Percentiles rank a stretch among this genome's conserved stretches.
Conservation (phyloP, 208 protist species). For the Acanthamoeba castellanii region DNA sequence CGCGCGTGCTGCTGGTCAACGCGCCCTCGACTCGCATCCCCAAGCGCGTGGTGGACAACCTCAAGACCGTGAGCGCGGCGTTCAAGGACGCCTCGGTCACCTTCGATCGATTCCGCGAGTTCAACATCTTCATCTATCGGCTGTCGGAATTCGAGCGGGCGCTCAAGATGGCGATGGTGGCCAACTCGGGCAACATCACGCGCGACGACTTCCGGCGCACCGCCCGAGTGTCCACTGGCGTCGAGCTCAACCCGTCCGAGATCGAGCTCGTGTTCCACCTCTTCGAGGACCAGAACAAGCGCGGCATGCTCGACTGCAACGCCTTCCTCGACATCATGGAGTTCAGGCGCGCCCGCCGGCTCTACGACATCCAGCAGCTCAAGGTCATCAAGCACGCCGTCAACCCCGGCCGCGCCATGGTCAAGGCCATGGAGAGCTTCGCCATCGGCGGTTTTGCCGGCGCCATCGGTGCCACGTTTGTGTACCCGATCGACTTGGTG, state of each 20-base stretch:
- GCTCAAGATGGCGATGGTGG: neutral
- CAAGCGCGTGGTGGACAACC: slow-evolving; percentile 35
- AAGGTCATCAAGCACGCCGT: neutral
- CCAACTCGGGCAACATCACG: slow-evolving; percentile 18
- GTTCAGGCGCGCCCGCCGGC: slow-evolving; percentile 64
- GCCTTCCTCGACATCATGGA: slow-evolving; percentile 68
- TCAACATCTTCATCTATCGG: slow-evolving; percentile 28
- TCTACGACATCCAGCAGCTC: slow-evolving; percentile 57
- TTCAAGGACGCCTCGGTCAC: slow-evolving; percentile 15
- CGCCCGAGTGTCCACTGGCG: neutral
- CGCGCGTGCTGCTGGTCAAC: slow-evolving; percentile 43
- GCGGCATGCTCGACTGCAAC: slow-evolving; percentile 72
- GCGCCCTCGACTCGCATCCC: slow-evolving; percentile 26
- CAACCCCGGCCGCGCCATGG: slow-evolving; percentile 40
- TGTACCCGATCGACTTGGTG: slow-evolving; percentile 90
- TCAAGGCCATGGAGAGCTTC: slow-evolving; percentile 80
- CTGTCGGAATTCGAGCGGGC: slow-evolving; percentile 66
- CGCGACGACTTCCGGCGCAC: slow-evolving; percentile 42
- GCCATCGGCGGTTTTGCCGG: slow-evolving; percentile 71
- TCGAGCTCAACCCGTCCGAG: slow-evolving; percentile 77
- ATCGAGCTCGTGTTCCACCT: slow-evolving; percentile 84
- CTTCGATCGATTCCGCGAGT: slow-evolving; percentile 54
- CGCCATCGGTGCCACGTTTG: slow-evolving; percentile 79
- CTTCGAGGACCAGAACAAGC: slow-evolving; percentile 73
- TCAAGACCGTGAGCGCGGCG: slow-evolving; percentile 9